Conservation (phyloP, 345 rosid genomes). For the Reutealis trisperma region DNA sequence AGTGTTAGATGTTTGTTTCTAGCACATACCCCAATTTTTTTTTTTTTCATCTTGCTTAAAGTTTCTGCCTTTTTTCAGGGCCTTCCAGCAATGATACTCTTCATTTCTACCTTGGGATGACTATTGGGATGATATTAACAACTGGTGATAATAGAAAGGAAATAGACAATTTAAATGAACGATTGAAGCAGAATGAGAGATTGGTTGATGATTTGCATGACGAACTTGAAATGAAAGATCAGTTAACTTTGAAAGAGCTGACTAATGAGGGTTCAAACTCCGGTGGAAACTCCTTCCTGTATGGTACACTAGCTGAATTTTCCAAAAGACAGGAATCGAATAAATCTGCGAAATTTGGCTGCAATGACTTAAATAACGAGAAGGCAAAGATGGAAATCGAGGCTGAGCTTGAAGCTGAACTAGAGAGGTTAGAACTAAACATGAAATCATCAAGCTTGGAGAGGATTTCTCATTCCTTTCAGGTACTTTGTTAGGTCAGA, state of each 20-base stretch:
- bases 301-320: not conserved
- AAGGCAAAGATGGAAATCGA: slow-evolving; percentile 31
- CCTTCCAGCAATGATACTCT: slow-evolving; percentile 5
- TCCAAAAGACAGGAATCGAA: not conserved
- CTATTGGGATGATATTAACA: slow-evolving; percentile 23
- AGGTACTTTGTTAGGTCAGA: slow-evolving; percentile 14
- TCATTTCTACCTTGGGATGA: slow-evolving; percentile 30
- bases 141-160: slow-evolving; percentile 13
- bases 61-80: slow-evolving; percentile 24
- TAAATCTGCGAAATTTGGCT: not conserved
- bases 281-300: not conserved
- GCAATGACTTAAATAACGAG: slow-evolving; percentile 7
- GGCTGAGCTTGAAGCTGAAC: slow-evolving; percentile 45
- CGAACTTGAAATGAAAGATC: slow-evolving; percentile 40
- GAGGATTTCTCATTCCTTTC: slow-evolving; percentile 7
- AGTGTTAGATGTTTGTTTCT: too few relatives aligned
- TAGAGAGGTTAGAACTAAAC: slow-evolving; percentile 32
- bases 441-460: slow-evolving; percentile 20
- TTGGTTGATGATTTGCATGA: slow-evolving; percentile 37
- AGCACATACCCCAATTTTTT: too few relatives aligned
- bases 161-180: slow-evolving; percentile 28
- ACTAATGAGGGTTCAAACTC: not conserved
- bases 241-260: slow-evolving; percentile 25
- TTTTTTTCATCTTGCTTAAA: not conserved
- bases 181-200: slow-evolving; percentile 28